phyloP scores from a whole-genome alignment of 257 asterid genomes.

The Capsicum pubescens region DNA sequence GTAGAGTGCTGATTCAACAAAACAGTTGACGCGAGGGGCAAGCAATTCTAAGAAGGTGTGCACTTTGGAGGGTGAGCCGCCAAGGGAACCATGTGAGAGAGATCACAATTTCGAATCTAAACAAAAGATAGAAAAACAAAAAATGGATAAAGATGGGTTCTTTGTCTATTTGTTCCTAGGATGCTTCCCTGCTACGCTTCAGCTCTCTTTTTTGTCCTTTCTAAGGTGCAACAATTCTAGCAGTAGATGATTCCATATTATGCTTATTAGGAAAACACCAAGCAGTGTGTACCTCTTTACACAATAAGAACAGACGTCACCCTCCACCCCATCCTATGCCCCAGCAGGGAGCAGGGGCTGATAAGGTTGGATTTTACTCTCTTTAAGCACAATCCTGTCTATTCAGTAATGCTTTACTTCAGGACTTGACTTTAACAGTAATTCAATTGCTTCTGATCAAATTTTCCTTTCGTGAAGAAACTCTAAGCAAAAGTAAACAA shows the following conservation, averaged over 20 bases:
- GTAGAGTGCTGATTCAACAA: not conserved
- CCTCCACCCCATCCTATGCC: not conserved
- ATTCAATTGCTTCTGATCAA: not conserved
- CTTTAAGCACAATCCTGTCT: slow-evolving; percentile 7
- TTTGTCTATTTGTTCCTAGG: not conserved
- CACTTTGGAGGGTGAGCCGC: not conserved
- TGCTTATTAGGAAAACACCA: slow-evolving; percentile 8
- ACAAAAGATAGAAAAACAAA: not conserved
- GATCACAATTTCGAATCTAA: not conserved
- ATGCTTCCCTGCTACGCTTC: not conserved
- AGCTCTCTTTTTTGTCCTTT: slow-evolving; percentile 3
- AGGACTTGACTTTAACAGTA: not conserved
- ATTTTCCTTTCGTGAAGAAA: not conserved
- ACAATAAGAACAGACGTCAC: not conserved
- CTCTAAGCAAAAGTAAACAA: not conserved
- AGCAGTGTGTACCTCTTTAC: not conserved
- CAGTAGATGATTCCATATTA: not conserved
- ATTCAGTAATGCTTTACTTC: not conserved
- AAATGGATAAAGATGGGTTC: not conserved
- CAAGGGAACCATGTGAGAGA: not conserved
- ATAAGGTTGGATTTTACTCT: not conserved
- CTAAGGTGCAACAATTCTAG: not conserved
- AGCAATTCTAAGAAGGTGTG: not conserved
- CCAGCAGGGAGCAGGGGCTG: not conserved
- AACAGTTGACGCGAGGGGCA: not conserved